These are phyloP conservation scores for Spiraea crenata DNA, from an alignment of 331 rosid species.

Conservation along the genomic window DNA sequence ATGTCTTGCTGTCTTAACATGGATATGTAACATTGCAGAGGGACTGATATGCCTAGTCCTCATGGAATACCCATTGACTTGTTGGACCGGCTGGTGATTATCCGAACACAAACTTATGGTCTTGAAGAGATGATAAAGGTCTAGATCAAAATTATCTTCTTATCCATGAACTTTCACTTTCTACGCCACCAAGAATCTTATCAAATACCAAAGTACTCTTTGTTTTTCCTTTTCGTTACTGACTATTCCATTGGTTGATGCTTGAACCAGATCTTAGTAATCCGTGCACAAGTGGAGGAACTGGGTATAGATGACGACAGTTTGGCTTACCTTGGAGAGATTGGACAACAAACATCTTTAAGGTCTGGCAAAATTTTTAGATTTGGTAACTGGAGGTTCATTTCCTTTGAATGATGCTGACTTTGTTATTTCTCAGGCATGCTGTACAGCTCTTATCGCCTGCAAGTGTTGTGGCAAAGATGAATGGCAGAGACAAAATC, in stretches of 20 bases:
- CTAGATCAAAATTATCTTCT: neutral
- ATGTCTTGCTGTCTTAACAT: neutral
- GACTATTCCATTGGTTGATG: constrained; percentile 17
- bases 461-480: constrained; percentile 83
- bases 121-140: constrained; percentile 98
- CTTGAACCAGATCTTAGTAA: constrained; percentile 66
- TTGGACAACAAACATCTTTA: constrained; percentile 73
- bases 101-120: constrained; percentile 75
- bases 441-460: constrained; percentile 91
- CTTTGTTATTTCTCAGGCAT: constrained; percentile 50
- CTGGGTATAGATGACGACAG: constrained; percentile 82
- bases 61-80: constrained; percentile 97
- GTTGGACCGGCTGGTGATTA: constrained; percentile 82
- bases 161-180: neutral
- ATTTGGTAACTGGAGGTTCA: constrained; percentile 8
- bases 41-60: constrained; percentile 95
- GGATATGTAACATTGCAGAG: constrained; percentile 48
- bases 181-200: neutral
- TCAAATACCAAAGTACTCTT: neutral
- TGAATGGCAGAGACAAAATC: constrained; percentile 84
- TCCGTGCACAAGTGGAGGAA: constrained; percentile 96
- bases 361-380: constrained; percentile 37
- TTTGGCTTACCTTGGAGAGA: constrained; percentile 89
- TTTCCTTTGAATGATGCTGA: constrained; percentile 14
- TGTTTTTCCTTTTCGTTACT: neutral